phyloP scores from a whole-genome alignment of 1,284 basidiomycete species.

The Marasmius fiardii region DNA sequence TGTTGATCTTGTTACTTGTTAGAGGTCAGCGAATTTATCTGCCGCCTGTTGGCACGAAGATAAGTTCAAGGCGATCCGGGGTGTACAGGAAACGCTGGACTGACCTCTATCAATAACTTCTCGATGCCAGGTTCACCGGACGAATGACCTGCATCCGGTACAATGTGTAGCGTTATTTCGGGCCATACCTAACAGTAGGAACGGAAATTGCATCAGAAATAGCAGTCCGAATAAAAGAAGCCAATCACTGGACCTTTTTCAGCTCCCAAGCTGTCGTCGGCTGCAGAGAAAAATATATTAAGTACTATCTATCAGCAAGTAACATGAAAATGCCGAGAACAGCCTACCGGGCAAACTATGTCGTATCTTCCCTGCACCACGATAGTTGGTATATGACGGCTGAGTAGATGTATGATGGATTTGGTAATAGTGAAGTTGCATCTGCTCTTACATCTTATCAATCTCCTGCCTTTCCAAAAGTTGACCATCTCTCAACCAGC shows the following conservation, averaged over 20 bases:
- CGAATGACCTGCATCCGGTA: slow-evolving; percentile 93
- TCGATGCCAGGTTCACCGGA: slow-evolving; percentile 75
- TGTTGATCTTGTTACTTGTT: background rate
- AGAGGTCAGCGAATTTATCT: slow-evolving; percentile 39
- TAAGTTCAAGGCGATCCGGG: background rate
- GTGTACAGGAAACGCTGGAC: slow-evolving; percentile 7
- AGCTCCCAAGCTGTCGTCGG: slow-evolving; percentile 74
- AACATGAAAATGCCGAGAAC: background rate
- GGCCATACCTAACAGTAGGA: slow-evolving; percentile 57
- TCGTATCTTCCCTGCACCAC: slow-evolving; percentile 88
- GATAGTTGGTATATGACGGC: slow-evolving; percentile 80
- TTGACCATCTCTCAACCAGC: slow-evolving; percentile 89
- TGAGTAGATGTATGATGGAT: slow-evolving; percentile 24
- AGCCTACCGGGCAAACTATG: slow-evolving; percentile 68
- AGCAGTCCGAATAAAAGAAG: background rate
- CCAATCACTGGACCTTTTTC: slow-evolving; percentile 51
- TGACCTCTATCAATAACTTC: slow-evolving; percentile 70
- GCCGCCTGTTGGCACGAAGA: slow-evolving; percentile 29
- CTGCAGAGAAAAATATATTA: slow-evolving; percentile 32
- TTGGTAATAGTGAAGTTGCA: slow-evolving; percentile 9
- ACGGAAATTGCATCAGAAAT: background rate
- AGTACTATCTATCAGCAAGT: no score
- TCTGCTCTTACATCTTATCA: slow-evolving; percentile 74
- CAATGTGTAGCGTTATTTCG: slow-evolving; percentile 70
- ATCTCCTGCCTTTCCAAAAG: slow-evolving; percentile 82